phyloP scores from a whole-genome alignment of 2,329 filamentous ascomycete species.

The Sordariomycetes sp. region DNA sequence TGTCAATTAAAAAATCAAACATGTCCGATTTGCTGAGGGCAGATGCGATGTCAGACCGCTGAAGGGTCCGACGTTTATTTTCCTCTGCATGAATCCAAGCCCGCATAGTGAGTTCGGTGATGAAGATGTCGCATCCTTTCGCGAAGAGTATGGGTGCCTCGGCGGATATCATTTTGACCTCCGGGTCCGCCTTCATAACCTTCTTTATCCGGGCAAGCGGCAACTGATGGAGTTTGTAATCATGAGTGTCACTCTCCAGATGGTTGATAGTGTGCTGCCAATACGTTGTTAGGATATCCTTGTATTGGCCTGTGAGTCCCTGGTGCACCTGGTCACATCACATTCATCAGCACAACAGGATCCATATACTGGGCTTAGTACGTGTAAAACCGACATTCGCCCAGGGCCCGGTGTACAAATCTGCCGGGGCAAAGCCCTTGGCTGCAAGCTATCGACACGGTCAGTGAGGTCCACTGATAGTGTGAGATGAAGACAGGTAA shows the following conservation, averaged over 20 bases:
- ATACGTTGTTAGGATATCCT: conserved; percentile 95
- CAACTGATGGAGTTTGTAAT: conserved; percentile 96
- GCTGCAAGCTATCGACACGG: conserved; percentile 55
- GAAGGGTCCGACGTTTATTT: conserved; percentile 91
- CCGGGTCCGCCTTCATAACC: conserved; percentile 98
- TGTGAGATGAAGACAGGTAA: conserved; percentile 6
- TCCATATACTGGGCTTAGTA: not conserved
- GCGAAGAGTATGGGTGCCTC: conserved; percentile 96
- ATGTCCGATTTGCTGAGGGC: conserved; percentile 96
- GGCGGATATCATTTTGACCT: conserved; percentile 99
- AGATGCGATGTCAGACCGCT: conserved; percentile 91
- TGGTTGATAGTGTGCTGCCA: conserved; percentile 98
- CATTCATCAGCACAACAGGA: not conserved
- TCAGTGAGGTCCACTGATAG: conserved; percentile 9
- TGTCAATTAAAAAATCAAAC: conserved; percentile 99
- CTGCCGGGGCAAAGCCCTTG: conserved; percentile 79
- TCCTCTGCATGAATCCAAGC: conserved; percentile 99
- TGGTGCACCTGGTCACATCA: conserved; percentile 64
- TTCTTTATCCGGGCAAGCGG: conserved; percentile 98
- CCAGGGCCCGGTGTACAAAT: conserved; percentile 90
- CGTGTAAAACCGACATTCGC: conserved; percentile 57
- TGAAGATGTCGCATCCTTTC: conserved; percentile 98
- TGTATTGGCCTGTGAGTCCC: conserved; percentile 81
- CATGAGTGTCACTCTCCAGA: conserved; percentile 86
- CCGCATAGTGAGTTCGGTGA: conserved; percentile 96